A percentile compares a stretch with the other conserved stretches of the same genome.
These are phyloP conservation scores for Cryptosporidium parvum DNA, from an alignment of 169 alveolate species.

Conservation along the genomic window DNA sequence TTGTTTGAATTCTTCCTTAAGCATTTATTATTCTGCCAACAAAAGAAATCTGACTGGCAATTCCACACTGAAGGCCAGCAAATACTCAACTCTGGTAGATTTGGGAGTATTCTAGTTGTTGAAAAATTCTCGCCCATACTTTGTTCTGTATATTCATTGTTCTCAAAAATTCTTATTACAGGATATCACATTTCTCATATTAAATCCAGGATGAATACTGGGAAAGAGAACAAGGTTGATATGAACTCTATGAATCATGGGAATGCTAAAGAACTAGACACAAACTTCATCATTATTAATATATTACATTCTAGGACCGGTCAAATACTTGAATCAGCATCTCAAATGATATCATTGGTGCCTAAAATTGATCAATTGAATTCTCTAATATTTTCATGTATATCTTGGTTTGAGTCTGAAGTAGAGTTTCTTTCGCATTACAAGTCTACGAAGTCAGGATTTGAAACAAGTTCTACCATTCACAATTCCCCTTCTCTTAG, in stretches of 20 bases:
- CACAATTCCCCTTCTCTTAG: background rate
- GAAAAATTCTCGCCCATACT: slow-evolving; percentile 48
- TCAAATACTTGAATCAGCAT: slow-evolving; percentile 31
- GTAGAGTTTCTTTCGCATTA: slow-evolving; percentile 1
- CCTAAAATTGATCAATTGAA: background rate
- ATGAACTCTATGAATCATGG: background rate
- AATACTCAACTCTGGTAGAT: background rate
- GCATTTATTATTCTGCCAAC: slow-evolving; percentile 44
- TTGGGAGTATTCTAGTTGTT: background rate
- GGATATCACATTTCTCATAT: background rate
- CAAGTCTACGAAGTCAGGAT: background rate
- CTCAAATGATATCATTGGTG: slow-evolving; percentile 39
- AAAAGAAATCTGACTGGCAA: slow-evolving; percentile 26
- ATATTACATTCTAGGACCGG: slow-evolving; percentile 44
- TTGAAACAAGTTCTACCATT: background rate
- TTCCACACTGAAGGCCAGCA: background rate
- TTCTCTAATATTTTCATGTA: slow-evolving; percentile 31
- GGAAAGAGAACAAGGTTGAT: background rate
- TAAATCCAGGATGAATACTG: slow-evolving; percentile 11
- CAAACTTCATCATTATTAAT: slow-evolving; percentile 6
- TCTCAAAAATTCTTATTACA: slow-evolving; percentile 13
- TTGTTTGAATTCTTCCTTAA: slow-evolving; percentile 48
- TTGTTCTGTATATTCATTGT: slow-evolving; percentile 10
- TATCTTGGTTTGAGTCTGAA: slow-evolving; percentile 58
- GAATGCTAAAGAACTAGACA: background rate